phyloP scores from a whole-genome alignment of 2,329 filamentous ascomycete genomes.

The Neofusicoccum umdonicola region DNA sequence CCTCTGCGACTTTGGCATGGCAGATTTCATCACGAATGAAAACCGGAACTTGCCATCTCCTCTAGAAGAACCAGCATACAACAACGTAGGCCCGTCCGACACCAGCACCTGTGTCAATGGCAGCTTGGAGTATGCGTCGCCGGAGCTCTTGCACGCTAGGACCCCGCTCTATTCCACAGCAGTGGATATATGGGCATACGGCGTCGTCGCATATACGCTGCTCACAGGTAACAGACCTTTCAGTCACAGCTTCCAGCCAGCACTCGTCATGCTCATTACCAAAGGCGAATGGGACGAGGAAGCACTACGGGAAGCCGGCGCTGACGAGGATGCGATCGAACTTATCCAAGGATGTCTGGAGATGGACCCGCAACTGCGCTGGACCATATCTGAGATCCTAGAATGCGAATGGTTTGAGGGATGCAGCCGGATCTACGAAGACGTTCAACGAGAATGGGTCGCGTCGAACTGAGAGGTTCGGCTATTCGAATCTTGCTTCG shows the following conservation, averaged over 20 bases:
- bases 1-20: conserved; percentile 68
- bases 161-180: conserved; percentile 49
- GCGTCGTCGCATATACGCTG: conserved; percentile 61
- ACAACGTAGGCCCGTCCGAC: conserved; percentile 54
- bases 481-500: neutral
- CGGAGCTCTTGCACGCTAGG: conserved; percentile 43
- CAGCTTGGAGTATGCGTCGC: conserved; percentile 57
- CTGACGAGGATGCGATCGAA: conserved; percentile 51
- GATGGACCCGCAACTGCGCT: conserved; percentile 54
- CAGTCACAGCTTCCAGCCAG: conserved; percentile 58
- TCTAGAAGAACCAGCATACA: conserved; percentile 39
- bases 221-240: conserved; percentile 63
- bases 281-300: conserved; percentile 58
- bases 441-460: conserved; percentile 4
- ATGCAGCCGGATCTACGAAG: conserved; percentile 24
- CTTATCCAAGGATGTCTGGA: conserved; percentile 60
- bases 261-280: conserved; percentile 58
- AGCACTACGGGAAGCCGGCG: conserved; percentile 46
- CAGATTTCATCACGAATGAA: conserved; percentile 62
- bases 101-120: conserved; percentile 59
- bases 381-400: conserved; percentile 57
- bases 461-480: neutral
- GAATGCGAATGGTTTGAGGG: conserved; percentile 54
- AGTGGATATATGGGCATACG: conserved; percentile 67
- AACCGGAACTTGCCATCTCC: conserved; percentile 48